phyloP scores from a whole-genome alignment of 1,284 basidiomycete species.

The Sporisorium reilianum region DNA sequence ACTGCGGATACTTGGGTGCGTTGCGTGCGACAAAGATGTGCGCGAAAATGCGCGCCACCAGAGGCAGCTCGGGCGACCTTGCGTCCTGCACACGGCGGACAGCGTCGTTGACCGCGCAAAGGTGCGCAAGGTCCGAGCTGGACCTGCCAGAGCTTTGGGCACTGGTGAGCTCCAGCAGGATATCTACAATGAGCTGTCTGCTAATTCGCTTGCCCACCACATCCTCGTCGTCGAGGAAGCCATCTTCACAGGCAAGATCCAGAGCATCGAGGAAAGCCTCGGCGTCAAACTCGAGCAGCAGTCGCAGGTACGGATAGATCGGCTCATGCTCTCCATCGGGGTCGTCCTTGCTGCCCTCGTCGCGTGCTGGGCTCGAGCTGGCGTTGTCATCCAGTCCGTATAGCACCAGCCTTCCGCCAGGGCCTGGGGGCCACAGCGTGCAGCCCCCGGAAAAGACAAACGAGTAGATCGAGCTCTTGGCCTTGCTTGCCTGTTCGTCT shows the following conservation, averaged over 20 bases:
- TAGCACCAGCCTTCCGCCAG: slow-evolving; percentile 79
- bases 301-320: slow-evolving; percentile 84
- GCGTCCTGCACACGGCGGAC: background rate
- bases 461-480: slow-evolving; percentile 72
- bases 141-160: slow-evolving; percentile 1
- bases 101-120: background rate
- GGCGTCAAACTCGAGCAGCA: slow-evolving; percentile 88
- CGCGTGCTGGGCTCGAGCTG: slow-evolving; percentile 71
- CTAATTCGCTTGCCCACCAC: slow-evolving; percentile 71
- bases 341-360: slow-evolving; percentile 76
- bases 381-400: slow-evolving; percentile 71
- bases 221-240: slow-evolving; percentile 84
- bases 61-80: slow-evolving; percentile 21
- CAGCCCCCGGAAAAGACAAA: slow-evolving; percentile 88
- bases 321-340: slow-evolving; percentile 73
- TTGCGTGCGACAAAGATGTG: slow-evolving; percentile 97
- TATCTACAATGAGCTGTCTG: slow-evolving; percentile 85
- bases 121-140: background rate
- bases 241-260: slow-evolving; percentile 94
- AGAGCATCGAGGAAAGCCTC: slow-evolving; percentile 94
- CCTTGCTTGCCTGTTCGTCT: slow-evolving; percentile 71
- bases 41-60: slow-evolving; percentile 76
- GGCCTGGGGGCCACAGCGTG: slow-evolving; percentile 80
- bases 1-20: slow-evolving; percentile 95
- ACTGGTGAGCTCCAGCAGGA: slow-evolving; percentile 80